Evolutionary conservation across 2,329 filamentous ascomycete genomes (phyloP), one percentile per base, ranked within the genome.

Genomic region (Colletotrichum plurivorum): DNA sequence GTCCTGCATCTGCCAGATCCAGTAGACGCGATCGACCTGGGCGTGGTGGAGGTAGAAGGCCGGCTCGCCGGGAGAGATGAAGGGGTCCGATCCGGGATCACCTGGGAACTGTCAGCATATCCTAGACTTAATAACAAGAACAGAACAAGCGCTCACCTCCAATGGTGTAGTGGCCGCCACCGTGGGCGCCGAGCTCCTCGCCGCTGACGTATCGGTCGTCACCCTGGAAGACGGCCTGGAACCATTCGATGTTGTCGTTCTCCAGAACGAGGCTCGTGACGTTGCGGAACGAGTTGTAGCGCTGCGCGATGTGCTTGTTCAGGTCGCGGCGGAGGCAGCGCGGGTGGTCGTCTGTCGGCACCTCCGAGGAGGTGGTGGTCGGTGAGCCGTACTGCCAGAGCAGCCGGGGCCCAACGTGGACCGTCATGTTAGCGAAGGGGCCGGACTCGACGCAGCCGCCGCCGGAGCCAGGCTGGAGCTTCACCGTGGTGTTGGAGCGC

Each of bases 1-100:
- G 71, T 85, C 79, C 36, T 83, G 78, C 63, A 82, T 51, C 75
- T 85, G 83, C 83, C 83, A 85, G 71, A 85, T 81, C 74, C 82
- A 84, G 75, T 83, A 84, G 62, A 83, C 76, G 16, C 84, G 78
- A 67, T 85, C 84, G 57, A 86, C 80, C 71, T 83, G 78, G 0
- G 76, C 81, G 65, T 85, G 84, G 69, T 85, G 84, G 10, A 83
- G 73, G 58, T 78, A 84, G 75, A 85, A 85, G 4, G 74, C 81
- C 1, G 83, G 83, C 69, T 85, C 84, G 7, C 81, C 77, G 1
- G 84, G 79, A 4, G 81, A 83, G 54, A 81, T 78, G 71, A 81
- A 83, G 71, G 84, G 77, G 69, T 85, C 84, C 59, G 79, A 76
- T 25, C 82, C 83, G 15, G 83, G 83, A 73, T 85, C 83, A 25